These are phyloP conservation scores for Pulicaria dysenterica DNA, from an alignment of 129 eudicot genomes.

Conservation along the genomic window DNA sequence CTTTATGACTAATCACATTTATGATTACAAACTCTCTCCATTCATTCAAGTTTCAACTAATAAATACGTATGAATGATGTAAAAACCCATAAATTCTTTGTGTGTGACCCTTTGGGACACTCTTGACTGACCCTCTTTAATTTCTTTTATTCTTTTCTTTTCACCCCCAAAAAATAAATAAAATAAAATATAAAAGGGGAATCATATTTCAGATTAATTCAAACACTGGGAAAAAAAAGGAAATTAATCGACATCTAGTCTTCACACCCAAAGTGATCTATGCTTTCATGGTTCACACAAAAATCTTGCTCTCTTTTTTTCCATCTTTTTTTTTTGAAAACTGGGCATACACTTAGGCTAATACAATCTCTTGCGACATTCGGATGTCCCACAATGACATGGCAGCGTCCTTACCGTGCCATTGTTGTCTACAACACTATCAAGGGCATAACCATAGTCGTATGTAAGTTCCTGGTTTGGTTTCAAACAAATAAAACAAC, in stretches of 20 bases:
- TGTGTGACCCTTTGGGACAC: neutral
- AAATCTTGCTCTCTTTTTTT: too few species aligned
- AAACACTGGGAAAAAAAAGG: neutral
- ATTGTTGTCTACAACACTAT: constrained; percentile 70
- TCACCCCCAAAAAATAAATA: neutral
- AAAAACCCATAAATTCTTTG: neutral
- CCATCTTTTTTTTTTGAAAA: too few species aligned
- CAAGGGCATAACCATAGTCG: constrained; percentile 77
- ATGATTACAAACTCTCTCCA: neutral
- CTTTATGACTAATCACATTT: constrained; percentile 1
- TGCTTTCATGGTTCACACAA: too few species aligned
- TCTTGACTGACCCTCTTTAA: too few species aligned
- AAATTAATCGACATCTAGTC: too few species aligned
- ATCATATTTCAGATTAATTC: too few species aligned
- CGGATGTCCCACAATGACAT: constrained; percentile 80
- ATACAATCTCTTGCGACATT: constrained; percentile 67
- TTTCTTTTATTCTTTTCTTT: neutral
- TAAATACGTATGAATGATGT: constrained; percentile 26
- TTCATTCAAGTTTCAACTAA: neutral
- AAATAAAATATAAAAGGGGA: neutral
- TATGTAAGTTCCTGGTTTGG: constrained; percentile 66
- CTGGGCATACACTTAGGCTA: constrained; percentile 9
- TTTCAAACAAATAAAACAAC: constrained; percentile 18
- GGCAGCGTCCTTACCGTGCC: constrained; percentile 51
- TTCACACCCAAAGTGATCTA: too few species aligned